Evolutionary conservation across 75 land plant genomes (phyloP), one percentile per base, ranked within the genome.

Genomic region (Pinus taeda): DNA sequence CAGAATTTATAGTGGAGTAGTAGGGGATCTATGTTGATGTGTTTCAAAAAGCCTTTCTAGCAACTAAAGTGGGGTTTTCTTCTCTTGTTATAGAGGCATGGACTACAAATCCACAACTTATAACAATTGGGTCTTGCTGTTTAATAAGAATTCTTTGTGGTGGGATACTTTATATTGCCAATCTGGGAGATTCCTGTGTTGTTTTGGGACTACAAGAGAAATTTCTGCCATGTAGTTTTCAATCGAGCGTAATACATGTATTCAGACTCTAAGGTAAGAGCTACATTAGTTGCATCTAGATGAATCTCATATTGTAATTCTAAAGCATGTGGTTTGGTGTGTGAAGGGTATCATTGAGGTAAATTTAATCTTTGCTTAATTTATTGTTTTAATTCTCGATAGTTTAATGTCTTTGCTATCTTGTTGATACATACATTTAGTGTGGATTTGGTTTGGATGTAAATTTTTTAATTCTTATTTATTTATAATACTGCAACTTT

Each of bases 181-280:
- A 89, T 78, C 82, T 85, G 61, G 98, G 98, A n/a, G 98, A 95
- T 60, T 95, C 98, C 18, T 81, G 95, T 20, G 96, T 79, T 29
- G 98, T 95, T 17, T 72, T 95, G 79, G 98, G 90, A 66, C 78
- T 42, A 76, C 70, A 45, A 83, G 79, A 18, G 14, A 57, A 9
- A 88, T 96, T 36, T 57, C 71, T 57, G 93, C 99, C 14, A 83
- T 80, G 53, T 95, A 90, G 49, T 71, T 96, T 55, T 86, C 99
- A 2, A 78, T 30, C 21, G 97, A 96, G 59, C 93, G 93, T 72
- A 96, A 94, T 86, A 97, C 89, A 18, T 82, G 90, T 45, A 15
- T 83, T 74, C 93, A 91, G 73, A 87, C 81, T 56, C 84, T 94
- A 9, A 93, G 98, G 60, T 83, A 86, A 57, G 95, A 97, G 77